A percentile compares a stretch with the other conserved stretches of the same genome.
Evolutionary conservation across 1,139 yeast genomes (phyloP).

Genomic region (Yamadazyma spencermartinsiae): DNA sequence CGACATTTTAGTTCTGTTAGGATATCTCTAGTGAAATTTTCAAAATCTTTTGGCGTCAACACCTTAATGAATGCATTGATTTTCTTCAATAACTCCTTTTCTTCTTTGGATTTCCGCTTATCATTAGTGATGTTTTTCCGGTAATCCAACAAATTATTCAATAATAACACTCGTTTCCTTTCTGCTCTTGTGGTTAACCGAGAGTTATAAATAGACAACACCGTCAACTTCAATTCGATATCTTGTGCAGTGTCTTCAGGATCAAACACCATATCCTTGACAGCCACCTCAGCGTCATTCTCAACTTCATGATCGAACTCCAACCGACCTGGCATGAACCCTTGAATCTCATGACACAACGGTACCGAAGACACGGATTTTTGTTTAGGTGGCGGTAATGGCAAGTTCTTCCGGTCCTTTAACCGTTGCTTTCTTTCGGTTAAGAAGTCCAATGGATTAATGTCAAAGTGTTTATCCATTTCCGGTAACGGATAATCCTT

Average conservation of each 20-base stretch:
- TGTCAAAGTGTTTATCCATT: constrained; percentile 65
- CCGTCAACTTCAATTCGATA: constrained; percentile 83
- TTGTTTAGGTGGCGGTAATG: constrained; percentile 74
- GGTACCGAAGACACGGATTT: constrained; percentile 94
- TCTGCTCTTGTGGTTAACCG: constrained; percentile 91
- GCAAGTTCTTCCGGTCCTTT: constrained; percentile 66
- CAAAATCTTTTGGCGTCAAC: constrained; percentile 80
- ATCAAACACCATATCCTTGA: constrained; percentile 93
- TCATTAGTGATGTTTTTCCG: constrained; percentile 73
- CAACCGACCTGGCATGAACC: constrained; percentile 97
- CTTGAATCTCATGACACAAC: constrained; percentile 94
- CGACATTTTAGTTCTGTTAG: constrained; percentile 78
- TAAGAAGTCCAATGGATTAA: constrained; percentile 70
- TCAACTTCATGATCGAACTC: constrained; percentile 97
- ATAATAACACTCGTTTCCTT: constrained; percentile 76
- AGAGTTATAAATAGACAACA: constrained; percentile 85
- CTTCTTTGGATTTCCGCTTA: constrained; percentile 85
- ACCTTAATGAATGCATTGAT: constrained; percentile 81
- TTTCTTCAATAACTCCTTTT: constrained; percentile 73
- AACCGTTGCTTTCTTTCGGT: constrained; percentile 68
- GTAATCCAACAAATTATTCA: constrained; percentile 79
- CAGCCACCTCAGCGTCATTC: constrained; percentile 92
- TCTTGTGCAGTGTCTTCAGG: constrained; percentile 89
- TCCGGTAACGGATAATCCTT: constrained; percentile 80
- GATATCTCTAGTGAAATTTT: constrained; percentile 68